Evolutionary conservation across 1,284 basidiomycete species (phyloP).

Genomic region (Stereum hirsutum): DNA sequence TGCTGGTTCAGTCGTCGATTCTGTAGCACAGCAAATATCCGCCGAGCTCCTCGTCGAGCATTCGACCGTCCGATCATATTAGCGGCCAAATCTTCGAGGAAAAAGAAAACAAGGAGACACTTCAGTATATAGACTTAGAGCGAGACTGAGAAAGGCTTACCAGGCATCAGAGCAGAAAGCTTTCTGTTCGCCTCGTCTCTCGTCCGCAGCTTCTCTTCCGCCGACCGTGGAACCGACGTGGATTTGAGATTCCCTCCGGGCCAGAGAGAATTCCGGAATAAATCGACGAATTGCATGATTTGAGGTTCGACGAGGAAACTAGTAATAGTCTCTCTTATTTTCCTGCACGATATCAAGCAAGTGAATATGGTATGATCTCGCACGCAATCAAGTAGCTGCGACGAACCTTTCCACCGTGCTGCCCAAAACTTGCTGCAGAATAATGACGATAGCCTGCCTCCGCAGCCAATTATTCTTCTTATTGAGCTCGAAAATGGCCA

Average conservation of each 20-base stretch:
- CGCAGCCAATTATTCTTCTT: slow-evolving; percentile 95
- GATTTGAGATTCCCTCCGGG: slow-evolving; percentile 67
- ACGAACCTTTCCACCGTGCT: slow-evolving; percentile 86
- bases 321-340: slow-evolving; percentile 75
- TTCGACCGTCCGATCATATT: slow-evolving; percentile 96
- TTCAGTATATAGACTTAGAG: neutral
- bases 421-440: slow-evolving; percentile 91
- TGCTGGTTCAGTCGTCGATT: slow-evolving; percentile 91
- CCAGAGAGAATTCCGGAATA: slow-evolving; percentile 74
- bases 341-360: slow-evolving; percentile 37
- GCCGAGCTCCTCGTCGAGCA: slow-evolving; percentile 81
- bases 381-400: slow-evolving; percentile 12
- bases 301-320: slow-evolving; percentile 55
- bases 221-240: slow-evolving; percentile 56
- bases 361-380: neutral
- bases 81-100: slow-evolving; percentile 76
- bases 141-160: slow-evolving; percentile 30
- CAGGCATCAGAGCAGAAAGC: slow-evolving; percentile 83
- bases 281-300: slow-evolving; percentile 55
- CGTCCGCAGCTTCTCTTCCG: slow-evolving; percentile 73
- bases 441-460: slow-evolving; percentile 93
- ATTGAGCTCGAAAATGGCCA: slow-evolving; percentile 91
- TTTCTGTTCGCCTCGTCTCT: slow-evolving; percentile 83
- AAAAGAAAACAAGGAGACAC: no score
- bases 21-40: slow-evolving; percentile 88